Evolutionary conservation across 2,329 filamentous ascomycete genomes (phyloP).

Genomic region (Apiospora malaysiana): DNA sequence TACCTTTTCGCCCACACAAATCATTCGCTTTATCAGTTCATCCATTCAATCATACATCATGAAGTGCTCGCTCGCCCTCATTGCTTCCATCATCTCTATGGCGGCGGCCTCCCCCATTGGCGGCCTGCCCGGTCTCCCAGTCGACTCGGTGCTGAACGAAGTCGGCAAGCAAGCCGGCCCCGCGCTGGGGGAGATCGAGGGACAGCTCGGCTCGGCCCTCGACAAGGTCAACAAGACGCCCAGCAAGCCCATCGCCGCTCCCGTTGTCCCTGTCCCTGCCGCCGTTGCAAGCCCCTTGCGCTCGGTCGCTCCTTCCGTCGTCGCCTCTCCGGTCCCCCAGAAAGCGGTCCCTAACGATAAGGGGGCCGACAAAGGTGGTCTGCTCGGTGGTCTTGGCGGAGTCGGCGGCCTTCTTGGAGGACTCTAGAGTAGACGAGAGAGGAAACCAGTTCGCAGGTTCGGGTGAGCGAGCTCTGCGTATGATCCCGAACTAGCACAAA

Average conservation of each 20-base stretch:
- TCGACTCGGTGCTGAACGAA: neutral
- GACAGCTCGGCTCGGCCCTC: neutral
- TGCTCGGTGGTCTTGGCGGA: neutral
- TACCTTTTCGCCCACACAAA: neutral
- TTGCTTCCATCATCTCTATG: neutral
- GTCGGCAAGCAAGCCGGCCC: neutral
- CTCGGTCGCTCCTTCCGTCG: neutral
- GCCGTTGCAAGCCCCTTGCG: neutral
- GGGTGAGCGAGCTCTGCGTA: neutral
- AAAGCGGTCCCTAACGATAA: neutral
- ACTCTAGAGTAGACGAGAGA: neutral
- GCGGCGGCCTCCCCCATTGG: neutral
- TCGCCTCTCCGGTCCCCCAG: neutral
- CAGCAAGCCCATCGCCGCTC: neutral
- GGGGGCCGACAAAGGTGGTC: neutral
- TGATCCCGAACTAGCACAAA: neutral
- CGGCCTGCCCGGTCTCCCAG: neutral
- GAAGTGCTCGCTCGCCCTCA: neutral
- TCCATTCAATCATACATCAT: neutral
- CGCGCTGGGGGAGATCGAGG: neutral
- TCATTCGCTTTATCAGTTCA: neutral
- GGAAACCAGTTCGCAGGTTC: neutral
- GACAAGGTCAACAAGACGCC: neutral
- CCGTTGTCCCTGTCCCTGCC: neutral
- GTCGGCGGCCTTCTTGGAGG: neutral